A percentile compares a stretch with the other conserved stretches of the same genome.
phyloP scores from a whole-genome alignment of 257 asterid species.

The Salvia hispanica region DNA sequence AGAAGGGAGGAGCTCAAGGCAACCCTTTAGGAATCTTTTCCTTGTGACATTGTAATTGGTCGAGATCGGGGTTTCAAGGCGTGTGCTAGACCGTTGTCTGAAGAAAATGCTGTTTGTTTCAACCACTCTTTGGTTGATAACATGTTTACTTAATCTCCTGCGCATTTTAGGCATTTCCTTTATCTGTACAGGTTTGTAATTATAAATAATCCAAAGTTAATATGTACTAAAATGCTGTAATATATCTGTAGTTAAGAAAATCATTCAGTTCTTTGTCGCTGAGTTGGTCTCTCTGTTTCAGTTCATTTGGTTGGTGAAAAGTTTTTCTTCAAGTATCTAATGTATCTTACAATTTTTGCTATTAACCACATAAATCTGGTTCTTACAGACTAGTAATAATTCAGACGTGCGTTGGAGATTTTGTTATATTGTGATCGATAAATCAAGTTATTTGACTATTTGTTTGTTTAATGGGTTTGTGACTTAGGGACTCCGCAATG shows the following conservation, averaged over 20 bases:
- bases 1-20: constrained; percentile 35
- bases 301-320: no score
- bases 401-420: no score
- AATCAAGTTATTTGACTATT: no score
- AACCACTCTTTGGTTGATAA: constrained; percentile 9
- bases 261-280: neutral
- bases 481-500: no score
- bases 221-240: constrained; percentile 11
- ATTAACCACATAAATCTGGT: no score
- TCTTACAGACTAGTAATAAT: no score
- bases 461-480: no score
- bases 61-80: constrained; percentile 7
- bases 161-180: constrained; percentile 20
- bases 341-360: no score
- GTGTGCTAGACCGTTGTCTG: neutral
- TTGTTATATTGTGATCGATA: no score
- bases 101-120: neutral
- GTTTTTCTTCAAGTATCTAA: no score
- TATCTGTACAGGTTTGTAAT: constrained; percentile 31
- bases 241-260: neutral
- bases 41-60: constrained; percentile 21
- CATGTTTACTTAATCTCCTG: constrained; percentile 4
- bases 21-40: constrained; percentile 29
- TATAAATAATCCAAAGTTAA: constrained; percentile 28
- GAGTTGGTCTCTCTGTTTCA: neutral